Base-by-base conservation (phyloP, 306 rosid genomes). In the Lablab purpureus region DNA sequence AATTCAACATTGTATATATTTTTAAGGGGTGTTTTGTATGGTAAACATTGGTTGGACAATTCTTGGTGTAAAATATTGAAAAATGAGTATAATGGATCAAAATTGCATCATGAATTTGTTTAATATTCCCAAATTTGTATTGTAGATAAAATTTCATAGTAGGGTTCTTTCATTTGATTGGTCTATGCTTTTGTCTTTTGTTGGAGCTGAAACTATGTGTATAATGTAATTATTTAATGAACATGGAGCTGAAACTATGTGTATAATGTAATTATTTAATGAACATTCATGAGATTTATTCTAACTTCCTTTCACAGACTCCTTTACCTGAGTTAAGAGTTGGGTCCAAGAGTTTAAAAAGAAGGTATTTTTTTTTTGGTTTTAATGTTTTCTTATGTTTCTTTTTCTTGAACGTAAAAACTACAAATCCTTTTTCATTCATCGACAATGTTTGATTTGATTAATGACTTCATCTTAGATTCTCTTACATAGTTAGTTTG, bases 341-440 rank as follows among this genome's bases (percentile, higher is more conserved):
- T 88, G 91, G 91, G 91, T 88, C 73, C 88, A 88, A 84, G 91
- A 88, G 83, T 89, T 88, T 85, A 89, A 88, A 69, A 88, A 85
- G 81, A 88, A 88, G 91, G 91, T 88, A 80, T 85, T 77, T 76
- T 81, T 74, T 73, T 87, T 18, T 67, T 78, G 17, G 50, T 58
- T 64, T 68, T 54, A 11, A 54, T 30, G 40, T 10, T 58, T 75
- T 75, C 30, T 64, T 5, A 41, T 46, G 34, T 12, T 54, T 52
- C 17, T 19, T 73, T 40, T 72, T 69, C 13, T 41, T n/a, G 2
- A 15, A 47, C n/a, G n/a, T n/a, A n/a, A n/a, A n/a, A n/a, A n/a
- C n/a, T n/a, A n/a, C n/a, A n/a, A n/a, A n/a, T n/a, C n/a, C n/a
- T n/a, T n/a, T n/a, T n/a, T n/a, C n/a, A n/a, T n/a, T 18, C 34